Base-by-base conservation (phyloP, 495 filamentous ascomycete species). In the Ramalina peruviana region DNA sequence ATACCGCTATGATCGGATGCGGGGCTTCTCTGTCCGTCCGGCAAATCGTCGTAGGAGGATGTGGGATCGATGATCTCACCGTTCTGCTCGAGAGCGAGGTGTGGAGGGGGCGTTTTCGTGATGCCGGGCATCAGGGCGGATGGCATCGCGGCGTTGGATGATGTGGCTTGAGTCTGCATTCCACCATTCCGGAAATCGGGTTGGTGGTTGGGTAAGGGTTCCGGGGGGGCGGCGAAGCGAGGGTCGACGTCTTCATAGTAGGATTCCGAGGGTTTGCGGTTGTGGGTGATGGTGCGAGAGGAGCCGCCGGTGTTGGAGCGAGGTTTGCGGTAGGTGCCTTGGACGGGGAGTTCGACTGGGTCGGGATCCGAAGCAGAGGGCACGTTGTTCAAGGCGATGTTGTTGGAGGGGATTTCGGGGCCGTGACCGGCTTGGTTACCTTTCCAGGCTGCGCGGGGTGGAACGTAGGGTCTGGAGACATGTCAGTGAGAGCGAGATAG, bases 181-280 rank as follows among this genome's bases (percentile, higher is more conserved):
- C 30, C 30, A 33, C 30, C 30, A 33, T 13, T 33, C 1, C 30
- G 30, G 30, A 33, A 10, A 33, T 13, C 30, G 30, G 12, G 30
- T 13, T 33, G 30, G 33, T 6, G 45, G 23, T 25, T 25, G 41
- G 16, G 57, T 49, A 46, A 27, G 19, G 39, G 49, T 13, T 36
- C n/a, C 19, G 19, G 19, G 63, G 49, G 65, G 61, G 51, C 72
- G 42, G 69, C 83, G 62, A 96, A 98, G 38, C 82, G 82, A 20
- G 92, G 92, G 50, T 93, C 88, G 17, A 92, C 82, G 62, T 96
- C 92, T 74, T 98, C 92, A 61, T 90, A 94, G 65, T 96, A 96
- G 50, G 75, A 65, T 40, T 72, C 71, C 10, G 57, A 53, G 20
- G 74, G 72, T 16, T 60, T 61, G 43, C 75, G 62, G 40, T 59